These are phyloP conservation scores for Diddensiella transvaalensis DNA, from an alignment of 805 yeast genomes.

Conservation along the genomic window DNA sequence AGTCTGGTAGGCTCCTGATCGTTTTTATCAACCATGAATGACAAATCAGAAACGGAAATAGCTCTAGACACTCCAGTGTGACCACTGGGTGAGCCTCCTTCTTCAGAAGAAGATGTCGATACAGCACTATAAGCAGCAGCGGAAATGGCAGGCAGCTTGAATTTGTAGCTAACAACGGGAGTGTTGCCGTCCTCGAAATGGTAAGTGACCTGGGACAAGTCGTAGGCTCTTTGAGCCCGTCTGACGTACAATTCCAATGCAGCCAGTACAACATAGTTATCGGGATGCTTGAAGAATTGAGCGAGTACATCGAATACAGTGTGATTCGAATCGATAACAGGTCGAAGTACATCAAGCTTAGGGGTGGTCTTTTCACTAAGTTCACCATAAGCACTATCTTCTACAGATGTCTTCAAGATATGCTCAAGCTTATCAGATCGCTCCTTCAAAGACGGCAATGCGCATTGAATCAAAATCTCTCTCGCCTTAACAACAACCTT, in stretches of 20 bases:
- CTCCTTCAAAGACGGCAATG: constrained; percentile 93
- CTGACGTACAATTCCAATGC: constrained; percentile 96
- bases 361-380: constrained; percentile 79
- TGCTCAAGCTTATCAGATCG: constrained; percentile 97
- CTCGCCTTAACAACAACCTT: constrained; percentile 94
- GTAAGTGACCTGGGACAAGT: constrained; percentile 71
- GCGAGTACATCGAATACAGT: constrained; percentile 94
- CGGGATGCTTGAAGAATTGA: constrained; percentile 79
- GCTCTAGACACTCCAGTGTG: constrained; percentile 47
- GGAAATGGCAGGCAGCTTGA: constrained; percentile 72
- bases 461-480: constrained; percentile 93
- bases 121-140: constrained; percentile 70
- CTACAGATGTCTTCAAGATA: constrained; percentile 85
- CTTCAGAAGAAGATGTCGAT: constrained; percentile 31
- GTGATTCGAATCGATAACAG: constrained; percentile 93
- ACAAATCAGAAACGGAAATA: constrained; percentile 87
- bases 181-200: constrained; percentile 42
- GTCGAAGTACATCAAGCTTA: constrained; percentile 71
- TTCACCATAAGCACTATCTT: constrained; percentile 86
- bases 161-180: constrained; percentile 83
- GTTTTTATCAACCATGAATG: constrained; percentile 69
- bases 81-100: constrained; percentile 39
- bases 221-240: constrained; percentile 95
- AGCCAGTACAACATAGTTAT: constrained; percentile 87
- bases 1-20: constrained; percentile 69